Base-by-base conservation (phyloP, 2,329 filamentous ascomycete genomes). In the Calonectria fujianensis region DNA sequence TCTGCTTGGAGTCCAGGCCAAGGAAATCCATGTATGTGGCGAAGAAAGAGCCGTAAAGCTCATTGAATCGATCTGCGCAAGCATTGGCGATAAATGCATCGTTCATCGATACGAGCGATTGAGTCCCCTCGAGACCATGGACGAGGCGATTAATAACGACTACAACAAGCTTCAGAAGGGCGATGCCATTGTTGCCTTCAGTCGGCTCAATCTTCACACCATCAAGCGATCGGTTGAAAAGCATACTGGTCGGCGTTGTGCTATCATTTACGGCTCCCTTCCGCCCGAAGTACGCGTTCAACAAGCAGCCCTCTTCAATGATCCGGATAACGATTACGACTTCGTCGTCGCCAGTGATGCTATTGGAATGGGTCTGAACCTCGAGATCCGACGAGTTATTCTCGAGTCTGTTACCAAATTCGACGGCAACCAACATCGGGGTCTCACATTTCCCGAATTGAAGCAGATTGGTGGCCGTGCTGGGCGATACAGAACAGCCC, bases 391-490 rank as follows among this genome's bases (percentile, higher is more conserved):
- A 82, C 94, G 97, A 32, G 91, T 99, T 75, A 91, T 99, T 69
- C 97, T 99, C 78, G 95, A 98, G 81, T 89, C 93, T 0, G 90
- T 93, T 2, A 86, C 89, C 74, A 99, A 98, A 83, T 93, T 90
- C 77, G 90, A 96, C 75, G 94, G 94, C 1, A 82, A 78, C 1
- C 85, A 87, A 7, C 88, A 90, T 37, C 87, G 91, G 20, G 85
- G 88, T 5, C 88, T 99, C 31, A 87, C 89, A 0, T 88, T 94
- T 4, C 93, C 96, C 0, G 95, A 98, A 78, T 89, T 98, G 80
- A 98, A 98, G 84, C 97, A 99, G 83, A 99, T 99, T 81, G 97
- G 93, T 65, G 97, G 97, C 24, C 93, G 97, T 78, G 97, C 97
- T 16, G 97, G 97, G 35, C 93, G 97, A 59, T 99, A 93, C 85